These are phyloP conservation scores for Mallotus nudiflorus DNA, from an alignment of 345 rosid genomes.

Conservation along the genomic window DNA sequence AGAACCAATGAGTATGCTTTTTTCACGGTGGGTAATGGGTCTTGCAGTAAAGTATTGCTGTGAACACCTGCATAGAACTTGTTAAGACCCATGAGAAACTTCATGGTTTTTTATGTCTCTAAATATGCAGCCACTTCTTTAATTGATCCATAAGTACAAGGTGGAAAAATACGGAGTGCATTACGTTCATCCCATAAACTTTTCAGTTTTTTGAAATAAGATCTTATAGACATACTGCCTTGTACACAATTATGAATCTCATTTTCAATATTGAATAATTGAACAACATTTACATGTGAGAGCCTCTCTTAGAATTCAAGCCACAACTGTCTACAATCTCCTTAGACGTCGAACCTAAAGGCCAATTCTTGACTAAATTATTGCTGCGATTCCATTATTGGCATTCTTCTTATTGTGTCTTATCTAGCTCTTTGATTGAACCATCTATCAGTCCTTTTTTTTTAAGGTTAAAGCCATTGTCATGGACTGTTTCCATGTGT, in stretches of 20 bases:
- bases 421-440: background rate
- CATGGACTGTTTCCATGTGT: constrained; percentile 1
- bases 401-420: background rate
- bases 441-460: background rate
- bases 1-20: constrained; percentile 1
- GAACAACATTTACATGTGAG: background rate
- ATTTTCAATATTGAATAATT: constrained; percentile 2
- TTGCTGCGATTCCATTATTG: constrained; percentile 1
- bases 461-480: background rate
- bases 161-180: background rate
- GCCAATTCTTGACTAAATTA: background rate
- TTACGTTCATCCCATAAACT: background rate
- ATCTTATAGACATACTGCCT: background rate
- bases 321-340: background rate
- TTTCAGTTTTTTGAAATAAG: background rate
- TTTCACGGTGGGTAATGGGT: constrained; percentile 4
- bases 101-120: background rate
- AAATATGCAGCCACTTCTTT: background rate
- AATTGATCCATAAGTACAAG: background rate
- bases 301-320: background rate
- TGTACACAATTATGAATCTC: background rate
- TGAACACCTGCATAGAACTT: background rate
- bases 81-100: constrained; percentile 2
- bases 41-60: background rate
- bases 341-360: background rate